A percentile compares a stretch with the other conserved stretches of the same genome.
Evolutionary conservation across 306 rosid species (phyloP).

Genomic region (Hippophae gyantsensis): DNA sequence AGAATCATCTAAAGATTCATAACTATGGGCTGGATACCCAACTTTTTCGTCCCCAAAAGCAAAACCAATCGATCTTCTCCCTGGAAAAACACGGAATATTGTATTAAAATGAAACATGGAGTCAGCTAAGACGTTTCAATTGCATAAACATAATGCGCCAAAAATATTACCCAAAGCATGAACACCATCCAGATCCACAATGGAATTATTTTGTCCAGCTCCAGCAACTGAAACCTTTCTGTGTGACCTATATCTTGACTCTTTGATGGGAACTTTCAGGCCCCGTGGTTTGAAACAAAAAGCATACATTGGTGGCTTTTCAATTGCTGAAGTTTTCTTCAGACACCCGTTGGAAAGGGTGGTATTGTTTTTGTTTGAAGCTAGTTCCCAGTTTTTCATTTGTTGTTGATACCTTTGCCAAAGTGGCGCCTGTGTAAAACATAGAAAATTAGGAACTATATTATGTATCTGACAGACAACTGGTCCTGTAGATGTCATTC

Average conservation of each 20-base stretch:
- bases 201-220: slow-evolving; percentile 42
- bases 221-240: slow-evolving; percentile 60
- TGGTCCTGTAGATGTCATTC: no score
- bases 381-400: slow-evolving; percentile 75
- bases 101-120: background rate
- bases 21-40: slow-evolving; percentile 45
- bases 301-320: slow-evolving; percentile 90
- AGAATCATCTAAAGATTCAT: slow-evolving; percentile 72
- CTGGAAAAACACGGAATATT: slow-evolving; percentile 31
- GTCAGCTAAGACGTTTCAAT: slow-evolving; percentile 7
- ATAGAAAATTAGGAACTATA: background rate
- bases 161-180: slow-evolving; percentile 47
- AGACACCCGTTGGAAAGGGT: slow-evolving; percentile 35
- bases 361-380: slow-evolving; percentile 35
- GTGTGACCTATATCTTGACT: slow-evolving; percentile 74
- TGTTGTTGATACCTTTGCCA: slow-evolving; percentile 79
- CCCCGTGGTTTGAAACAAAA: slow-evolving; percentile 96
- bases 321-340: slow-evolving; percentile 41
- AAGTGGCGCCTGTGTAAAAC: slow-evolving; percentile 53
- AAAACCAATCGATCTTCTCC: slow-evolving; percentile 64
- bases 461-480: background rate
- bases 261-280: slow-evolving; percentile 67
- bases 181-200: slow-evolving; percentile 59
- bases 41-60: slow-evolving; percentile 53
- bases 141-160: background rate